These are phyloP conservation scores for Carex parvula DNA, from an alignment of 176 grass and related monocot species.

Conservation along the genomic window DNA sequence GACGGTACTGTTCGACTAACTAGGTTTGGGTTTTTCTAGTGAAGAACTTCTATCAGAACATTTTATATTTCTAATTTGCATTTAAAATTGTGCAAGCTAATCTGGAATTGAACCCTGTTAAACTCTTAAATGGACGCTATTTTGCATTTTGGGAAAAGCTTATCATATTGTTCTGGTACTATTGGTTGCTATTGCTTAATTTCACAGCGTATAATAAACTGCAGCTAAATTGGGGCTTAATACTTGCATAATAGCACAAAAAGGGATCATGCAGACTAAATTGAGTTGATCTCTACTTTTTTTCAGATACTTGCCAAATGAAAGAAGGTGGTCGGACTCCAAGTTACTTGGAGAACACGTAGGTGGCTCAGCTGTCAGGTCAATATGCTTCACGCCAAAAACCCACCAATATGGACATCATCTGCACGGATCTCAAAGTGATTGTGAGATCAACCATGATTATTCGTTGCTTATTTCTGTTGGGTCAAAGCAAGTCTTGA, in stretches of 20 bases:
- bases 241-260: neutral
- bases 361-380: slow-evolving; percentile 92
- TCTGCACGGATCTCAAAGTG: slow-evolving; percentile 5
- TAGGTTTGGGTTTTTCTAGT: slow-evolving; percentile 34
- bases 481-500: slow-evolving; percentile 93
- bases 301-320: slow-evolving; percentile 48
- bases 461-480: slow-evolving; percentile 77
- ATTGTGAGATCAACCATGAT: slow-evolving; percentile 27
- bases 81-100: neutral
- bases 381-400: slow-evolving; percentile 64
- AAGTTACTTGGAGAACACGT: slow-evolving; percentile 92
- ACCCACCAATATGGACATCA: slow-evolving; percentile 40
- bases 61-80: slow-evolving; percentile 13
- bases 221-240: neutral
- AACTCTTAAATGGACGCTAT: neutral
- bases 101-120: neutral
- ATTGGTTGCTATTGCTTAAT: neutral
- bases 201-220: neutral
- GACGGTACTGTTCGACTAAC: slow-evolving; percentile 88
- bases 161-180: neutral
- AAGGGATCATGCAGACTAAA: neutral
- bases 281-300: slow-evolving; percentile 11
- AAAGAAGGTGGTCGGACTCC: slow-evolving; percentile 61
- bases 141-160: neutral
- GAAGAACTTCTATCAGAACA: neutral